phyloP scores from a whole-genome alignment of 1,139 yeast genomes.

The Lodderomyces orthopsilosis region DNA sequence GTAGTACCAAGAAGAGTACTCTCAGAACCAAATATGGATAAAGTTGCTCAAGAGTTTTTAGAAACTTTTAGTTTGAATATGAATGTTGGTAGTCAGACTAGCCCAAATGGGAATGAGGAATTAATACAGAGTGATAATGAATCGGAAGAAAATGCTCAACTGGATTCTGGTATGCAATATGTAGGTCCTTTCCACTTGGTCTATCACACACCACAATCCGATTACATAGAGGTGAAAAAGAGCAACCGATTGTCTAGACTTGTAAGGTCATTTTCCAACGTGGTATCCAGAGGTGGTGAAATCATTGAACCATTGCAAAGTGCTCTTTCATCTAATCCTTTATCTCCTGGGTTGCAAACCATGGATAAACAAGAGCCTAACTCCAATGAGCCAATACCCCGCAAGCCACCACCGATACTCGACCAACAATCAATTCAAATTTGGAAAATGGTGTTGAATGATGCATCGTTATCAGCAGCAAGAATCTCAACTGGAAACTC shows the following conservation, averaged over 20 bases:
- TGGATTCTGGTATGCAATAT: slow-evolving; percentile 1
- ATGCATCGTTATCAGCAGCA: slow-evolving; percentile 51
- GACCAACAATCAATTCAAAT: slow-evolving; percentile 10
- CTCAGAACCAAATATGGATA: neutral
- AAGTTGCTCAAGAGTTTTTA: neutral
- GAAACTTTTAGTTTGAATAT: neutral
- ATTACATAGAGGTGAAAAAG: neutral
- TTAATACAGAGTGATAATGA: neutral
- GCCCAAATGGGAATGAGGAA: neutral
- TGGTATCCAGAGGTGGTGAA: slow-evolving; percentile 6
- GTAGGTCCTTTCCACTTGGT: slow-evolving; percentile 9
- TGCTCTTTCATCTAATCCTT: neutral
- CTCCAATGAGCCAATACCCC: slow-evolving; percentile 1
- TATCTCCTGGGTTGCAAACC: neutral
- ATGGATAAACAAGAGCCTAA: slow-evolving; percentile 1
- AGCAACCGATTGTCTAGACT: slow-evolving; percentile 4
- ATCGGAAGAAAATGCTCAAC: neutral
- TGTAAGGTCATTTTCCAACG: slow-evolving; percentile 4
- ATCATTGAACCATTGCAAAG: neutral
- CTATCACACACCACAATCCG: slow-evolving; percentile 1
- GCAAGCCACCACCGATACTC: slow-evolving; percentile 2
- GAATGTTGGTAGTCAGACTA: slow-evolving; percentile 1
- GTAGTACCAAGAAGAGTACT: neutral
- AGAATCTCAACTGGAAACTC: slow-evolving; percentile 44
- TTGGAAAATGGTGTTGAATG: slow-evolving; percentile 46